These are phyloP conservation scores for Penicillium sp. DNA, from an alignment of 2,329 filamentous ascomycete genomes.

Conservation along the genomic window DNA sequence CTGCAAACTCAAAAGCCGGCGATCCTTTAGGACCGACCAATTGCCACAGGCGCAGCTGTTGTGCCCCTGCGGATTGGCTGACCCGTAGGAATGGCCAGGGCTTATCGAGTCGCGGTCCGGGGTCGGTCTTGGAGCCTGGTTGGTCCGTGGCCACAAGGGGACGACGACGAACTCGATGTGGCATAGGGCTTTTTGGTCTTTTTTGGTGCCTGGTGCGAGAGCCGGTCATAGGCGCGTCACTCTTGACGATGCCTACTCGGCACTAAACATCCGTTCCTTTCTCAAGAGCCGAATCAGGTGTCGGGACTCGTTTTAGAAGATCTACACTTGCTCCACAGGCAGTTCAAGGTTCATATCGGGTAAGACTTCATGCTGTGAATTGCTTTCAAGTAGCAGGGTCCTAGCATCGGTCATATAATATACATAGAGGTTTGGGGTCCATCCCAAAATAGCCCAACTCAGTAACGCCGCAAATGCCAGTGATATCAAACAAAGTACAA, in stretches of 20 bases:
- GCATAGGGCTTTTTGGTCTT: slow-evolving; percentile 5
- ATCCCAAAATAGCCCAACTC: slow-evolving; percentile 13
- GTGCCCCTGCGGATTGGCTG: slow-evolving; percentile 17
- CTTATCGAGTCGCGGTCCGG: slow-evolving; percentile 18
- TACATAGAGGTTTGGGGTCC: slow-evolving; percentile 1
- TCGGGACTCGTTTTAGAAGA: not conserved
- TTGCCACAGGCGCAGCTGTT: slow-evolving; percentile 10
- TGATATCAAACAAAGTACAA: slow-evolving; percentile 9
- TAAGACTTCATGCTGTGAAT: slow-evolving; percentile 1
- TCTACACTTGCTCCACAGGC: slow-evolving; percentile 2
- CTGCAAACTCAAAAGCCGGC: slow-evolving; percentile 19
- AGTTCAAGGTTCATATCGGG: not conserved
- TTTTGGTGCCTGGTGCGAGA: slow-evolving; percentile 13
- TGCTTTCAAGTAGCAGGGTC: not conserved
- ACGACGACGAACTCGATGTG: slow-evolving; percentile 7
- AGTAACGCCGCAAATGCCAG: slow-evolving; percentile 25
- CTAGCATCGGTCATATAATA: slow-evolving; percentile 5
- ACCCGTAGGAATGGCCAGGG: slow-evolving; percentile 15
- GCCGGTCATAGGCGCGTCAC: slow-evolving; percentile 22
- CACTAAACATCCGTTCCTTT: not conserved
- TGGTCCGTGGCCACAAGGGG: slow-evolving; percentile 24
- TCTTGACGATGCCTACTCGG: slow-evolving; percentile 1
- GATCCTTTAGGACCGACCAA: slow-evolving; percentile 23
- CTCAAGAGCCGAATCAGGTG: not conserved
- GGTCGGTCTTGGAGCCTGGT: slow-evolving; percentile 14